A percentile compares a stretch with the other conserved stretches of the same genome.
These are phyloP conservation scores for Eragrostis nindensis DNA, from an alignment of 176 grass and related monocot genomes.

Conservation along the genomic window DNA sequence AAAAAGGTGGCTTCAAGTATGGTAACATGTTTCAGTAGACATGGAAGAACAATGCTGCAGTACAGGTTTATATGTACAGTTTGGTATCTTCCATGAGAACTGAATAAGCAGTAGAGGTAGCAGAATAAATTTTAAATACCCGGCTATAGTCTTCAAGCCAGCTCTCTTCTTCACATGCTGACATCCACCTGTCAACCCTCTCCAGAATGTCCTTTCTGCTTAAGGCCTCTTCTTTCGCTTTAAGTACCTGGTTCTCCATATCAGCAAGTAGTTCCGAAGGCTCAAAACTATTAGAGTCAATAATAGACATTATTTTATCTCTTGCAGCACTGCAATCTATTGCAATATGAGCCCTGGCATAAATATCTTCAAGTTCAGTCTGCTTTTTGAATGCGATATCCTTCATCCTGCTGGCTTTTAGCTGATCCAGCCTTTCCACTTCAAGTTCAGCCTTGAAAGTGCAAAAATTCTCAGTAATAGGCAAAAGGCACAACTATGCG, in stretches of 20 bases:
- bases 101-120: not conserved
- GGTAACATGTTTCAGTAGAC: not conserved
- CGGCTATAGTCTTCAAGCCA: slow-evolving; percentile 96
- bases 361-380: slow-evolving; percentile 90
- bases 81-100: slow-evolving; percentile 25
- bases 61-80: not conserved
- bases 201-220: slow-evolving; percentile 95
- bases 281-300: slow-evolving; percentile 76
- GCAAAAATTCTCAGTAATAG: slow-evolving; percentile 23
- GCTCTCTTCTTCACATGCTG: slow-evolving; percentile 95
- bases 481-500: not conserved
- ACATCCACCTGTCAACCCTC: slow-evolving; percentile 87
- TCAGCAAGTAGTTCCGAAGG: slow-evolving; percentile 81
- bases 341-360: slow-evolving; percentile 69
- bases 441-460: slow-evolving; percentile 64
- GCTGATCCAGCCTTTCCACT: slow-evolving; percentile 88
- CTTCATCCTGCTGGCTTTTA: slow-evolving; percentile 93
- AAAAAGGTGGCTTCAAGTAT: slow-evolving; percentile 3
- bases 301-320: slow-evolving; percentile 78
- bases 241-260: slow-evolving; percentile 84
- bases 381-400: slow-evolving; percentile 93
- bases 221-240: slow-evolving; percentile 83
- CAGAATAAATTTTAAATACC: slow-evolving; percentile 54
- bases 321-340: slow-evolving; percentile 64
- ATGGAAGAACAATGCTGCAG: not conserved